Conservation (phyloP, 495 filamentous ascomycete genomes). For the Tuber melanosporum region DNA sequence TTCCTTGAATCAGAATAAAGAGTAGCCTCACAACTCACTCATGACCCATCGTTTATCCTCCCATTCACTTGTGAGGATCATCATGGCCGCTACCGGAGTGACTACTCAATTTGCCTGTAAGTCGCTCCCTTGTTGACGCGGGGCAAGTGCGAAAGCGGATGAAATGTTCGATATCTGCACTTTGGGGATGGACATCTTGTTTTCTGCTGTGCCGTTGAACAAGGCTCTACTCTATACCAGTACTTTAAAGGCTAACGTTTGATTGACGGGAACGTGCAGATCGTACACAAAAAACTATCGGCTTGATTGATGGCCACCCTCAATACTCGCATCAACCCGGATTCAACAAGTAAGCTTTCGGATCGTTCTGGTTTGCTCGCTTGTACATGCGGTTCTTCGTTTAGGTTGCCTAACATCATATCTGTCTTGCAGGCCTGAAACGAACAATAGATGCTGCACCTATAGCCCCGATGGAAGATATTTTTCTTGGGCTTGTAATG, state of each 20-base stretch:
- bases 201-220: background rate
- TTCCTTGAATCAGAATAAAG: slow-evolving; percentile 21
- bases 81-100: slow-evolving; percentile 36
- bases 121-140: slow-evolving; percentile 12
- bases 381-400: background rate
- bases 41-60: slow-evolving; percentile 30
- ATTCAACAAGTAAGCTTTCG: slow-evolving; percentile 57
- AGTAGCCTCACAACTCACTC: slow-evolving; percentile 17
- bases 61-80: slow-evolving; percentile 42
- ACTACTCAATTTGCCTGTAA: slow-evolving; percentile 42
- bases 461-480: slow-evolving; percentile 94
- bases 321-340: slow-evolving; percentile 78
- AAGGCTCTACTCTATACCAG: background rate
- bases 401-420: slow-evolving; percentile 9
- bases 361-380: slow-evolving; percentile 3
- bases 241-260: slow-evolving; percentile 18
- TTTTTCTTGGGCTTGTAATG: slow-evolving; percentile 88
- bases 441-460: slow-evolving; percentile 83
- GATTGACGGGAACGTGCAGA: slow-evolving; percentile 38
- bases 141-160: background rate
- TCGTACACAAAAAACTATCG: slow-evolving; percentile 93
- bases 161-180: background rate
- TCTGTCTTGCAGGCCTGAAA: slow-evolving; percentile 62
- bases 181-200: slow-evolving; percentile 13
- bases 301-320: slow-evolving; percentile 81